Evolutionary conservation across 169 alveolate species (phyloP).

Genomic region (Plasmodium berghei): DNA sequence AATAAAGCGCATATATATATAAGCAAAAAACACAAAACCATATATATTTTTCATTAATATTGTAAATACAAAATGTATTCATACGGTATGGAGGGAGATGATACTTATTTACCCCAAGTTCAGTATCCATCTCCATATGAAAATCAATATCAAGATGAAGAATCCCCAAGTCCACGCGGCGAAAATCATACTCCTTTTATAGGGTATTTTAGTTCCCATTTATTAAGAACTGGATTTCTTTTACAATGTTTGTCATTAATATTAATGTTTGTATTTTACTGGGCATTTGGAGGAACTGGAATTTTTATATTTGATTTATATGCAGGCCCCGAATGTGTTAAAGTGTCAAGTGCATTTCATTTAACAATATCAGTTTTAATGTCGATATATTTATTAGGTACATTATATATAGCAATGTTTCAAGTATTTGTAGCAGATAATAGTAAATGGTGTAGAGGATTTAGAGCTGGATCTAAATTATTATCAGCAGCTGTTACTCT

Average conservation of each 20-base stretch:
- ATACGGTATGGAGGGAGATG: constrained; percentile 72
- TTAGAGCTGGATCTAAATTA: constrained; percentile 90
- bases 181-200: constrained; percentile 89
- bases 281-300: constrained; percentile 91
- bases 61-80: constrained; percentile 28
- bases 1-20: neutral
- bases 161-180: constrained; percentile 87
- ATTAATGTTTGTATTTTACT: constrained; percentile 87
- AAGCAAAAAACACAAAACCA: neutral
- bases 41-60: neutral
- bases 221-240: constrained; percentile 85
- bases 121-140: constrained; percentile 70
- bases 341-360: constrained; percentile 86
- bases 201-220: constrained; percentile 85
- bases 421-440: constrained; percentile 90
- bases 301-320: constrained; percentile 86
- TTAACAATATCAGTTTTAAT: constrained; percentile 85
- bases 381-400: constrained; percentile 88
- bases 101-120: constrained; percentile 44
- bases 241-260: constrained; percentile 85
- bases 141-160: constrained; percentile 82
- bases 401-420: constrained; percentile 86
- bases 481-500: constrained; percentile 88
- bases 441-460: constrained; percentile 90
- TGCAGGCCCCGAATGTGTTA: constrained; percentile 90